phyloP scores from a whole-genome alignment of 83 land plant species.

The Larix sibirica region DNA sequence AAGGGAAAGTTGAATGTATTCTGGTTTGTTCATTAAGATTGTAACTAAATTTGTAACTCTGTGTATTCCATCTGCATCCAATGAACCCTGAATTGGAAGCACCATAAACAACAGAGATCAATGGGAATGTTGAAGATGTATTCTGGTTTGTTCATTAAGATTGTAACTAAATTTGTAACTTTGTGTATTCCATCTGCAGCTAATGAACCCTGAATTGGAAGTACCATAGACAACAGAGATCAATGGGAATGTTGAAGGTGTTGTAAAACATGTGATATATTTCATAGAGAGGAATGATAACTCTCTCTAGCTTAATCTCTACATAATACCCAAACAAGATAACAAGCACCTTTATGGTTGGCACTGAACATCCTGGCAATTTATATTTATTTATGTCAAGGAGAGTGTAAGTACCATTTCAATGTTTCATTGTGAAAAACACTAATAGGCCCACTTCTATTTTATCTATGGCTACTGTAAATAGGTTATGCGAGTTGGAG shows the following conservation, averaged over 20 bases:
- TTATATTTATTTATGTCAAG: neutral
- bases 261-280: neutral
- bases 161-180: neutral
- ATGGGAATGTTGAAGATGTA: neutral
- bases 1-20: neutral
- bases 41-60: too few relatives aligned
- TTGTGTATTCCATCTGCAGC: neutral
- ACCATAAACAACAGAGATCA: neutral
- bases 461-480: conserved; percentile 15
- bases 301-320: conserved; percentile 15
- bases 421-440: neutral
- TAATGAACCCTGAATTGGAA: conserved; percentile 11
- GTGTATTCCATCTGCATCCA: neutral
- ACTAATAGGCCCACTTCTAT: neutral
- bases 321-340: conserved; percentile 23
- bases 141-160: neutral
- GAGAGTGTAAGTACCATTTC: neutral
- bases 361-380: neutral
- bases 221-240: neutral
- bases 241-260: conserved; percentile 16
- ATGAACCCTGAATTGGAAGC: conserved; percentile 14
- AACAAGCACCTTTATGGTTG: conserved; percentile 21
- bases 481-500: conserved; percentile 27
- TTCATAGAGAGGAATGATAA: neutral
- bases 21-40: neutral